Conservation (phyloP, 306 rosid genomes). For the Ammopiptanthus mongolicus region DNA sequence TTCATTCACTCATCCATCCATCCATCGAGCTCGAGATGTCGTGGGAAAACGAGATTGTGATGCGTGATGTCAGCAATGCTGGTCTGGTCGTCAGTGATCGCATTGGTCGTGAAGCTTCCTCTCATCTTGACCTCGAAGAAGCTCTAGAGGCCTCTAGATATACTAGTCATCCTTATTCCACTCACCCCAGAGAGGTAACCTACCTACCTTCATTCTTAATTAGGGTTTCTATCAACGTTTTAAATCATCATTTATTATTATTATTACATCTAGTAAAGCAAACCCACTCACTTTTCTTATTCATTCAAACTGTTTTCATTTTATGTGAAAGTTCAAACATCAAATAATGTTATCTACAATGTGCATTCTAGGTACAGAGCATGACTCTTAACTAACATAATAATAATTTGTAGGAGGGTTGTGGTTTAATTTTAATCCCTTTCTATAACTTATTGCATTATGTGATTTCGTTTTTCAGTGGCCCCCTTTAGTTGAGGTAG, state of each 20-base stretch:
- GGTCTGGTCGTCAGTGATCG: constrained; percentile 82
- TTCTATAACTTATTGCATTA: neutral
- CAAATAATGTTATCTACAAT: neutral
- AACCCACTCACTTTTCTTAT: too few relatives aligned
- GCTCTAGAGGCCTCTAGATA: constrained; percentile 91
- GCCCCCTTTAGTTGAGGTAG: constrained; percentile 92
- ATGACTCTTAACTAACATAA: neutral
- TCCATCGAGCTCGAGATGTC: too few relatives aligned
- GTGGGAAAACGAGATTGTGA: constrained; percentile 72
- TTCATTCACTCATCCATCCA: too few relatives aligned
- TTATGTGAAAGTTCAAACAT: neutral
- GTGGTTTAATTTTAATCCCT: neutral
- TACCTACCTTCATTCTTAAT: neutral
- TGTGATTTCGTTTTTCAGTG: constrained; percentile 60
- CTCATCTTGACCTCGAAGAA: constrained; percentile 95
- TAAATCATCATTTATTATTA: too few relatives aligned
- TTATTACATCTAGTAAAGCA: too few relatives aligned
- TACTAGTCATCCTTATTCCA: constrained; percentile 80
- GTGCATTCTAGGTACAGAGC: constrained; percentile 5
- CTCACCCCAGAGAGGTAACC: constrained; percentile 82
- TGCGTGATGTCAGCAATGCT: constrained; percentile 80
- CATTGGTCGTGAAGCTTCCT: constrained; percentile 73
- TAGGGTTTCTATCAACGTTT: too few relatives aligned
- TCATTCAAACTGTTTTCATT: neutral
- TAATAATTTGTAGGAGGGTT: neutral